Conservation (phyloP, 805 yeast species). For the Grigorovia jiainica region DNA sequence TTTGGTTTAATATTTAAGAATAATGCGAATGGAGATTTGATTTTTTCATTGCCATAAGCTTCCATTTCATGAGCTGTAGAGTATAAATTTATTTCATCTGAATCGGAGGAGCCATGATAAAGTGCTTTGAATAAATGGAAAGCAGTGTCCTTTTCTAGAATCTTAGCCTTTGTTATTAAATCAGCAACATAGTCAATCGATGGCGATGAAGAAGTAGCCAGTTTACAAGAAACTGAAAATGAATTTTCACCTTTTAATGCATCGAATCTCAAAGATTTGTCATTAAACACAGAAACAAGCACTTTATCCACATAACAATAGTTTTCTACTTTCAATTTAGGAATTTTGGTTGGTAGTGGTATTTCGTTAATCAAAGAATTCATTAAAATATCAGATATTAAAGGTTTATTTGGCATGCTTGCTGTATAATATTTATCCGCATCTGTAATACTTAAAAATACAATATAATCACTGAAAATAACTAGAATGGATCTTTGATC, state of each 20-base stretch:
- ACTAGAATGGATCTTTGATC: slow-evolving; percentile 48
- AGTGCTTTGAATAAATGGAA: slow-evolving; percentile 68
- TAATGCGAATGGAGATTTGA: slow-evolving; percentile 55
- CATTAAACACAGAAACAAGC: slow-evolving; percentile 36
- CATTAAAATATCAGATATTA: slow-evolving; percentile 74
- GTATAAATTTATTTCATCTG: slow-evolving; percentile 37
- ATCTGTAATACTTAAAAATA: slow-evolving; percentile 51
- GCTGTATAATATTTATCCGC: slow-evolving; percentile 22
- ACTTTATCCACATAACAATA: slow-evolving; percentile 59
- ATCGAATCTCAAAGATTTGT: slow-evolving; percentile 22
- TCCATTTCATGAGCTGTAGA: slow-evolving; percentile 61
- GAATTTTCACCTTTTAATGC: slow-evolving; percentile 13
- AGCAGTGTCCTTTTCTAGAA: slow-evolving; percentile 71
- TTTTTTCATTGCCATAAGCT: slow-evolving; percentile 42
- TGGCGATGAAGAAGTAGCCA: slow-evolving; percentile 11
- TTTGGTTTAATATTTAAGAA: slow-evolving; percentile 51
- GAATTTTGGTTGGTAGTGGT: slow-evolving; percentile 57
- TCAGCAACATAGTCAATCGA: slow-evolving; percentile 58
- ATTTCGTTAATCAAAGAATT: slow-evolving; percentile 82
- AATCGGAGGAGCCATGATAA: slow-evolving; percentile 2
- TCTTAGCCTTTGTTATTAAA: slow-evolving; percentile 48
- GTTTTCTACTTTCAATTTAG: slow-evolving; percentile 54
- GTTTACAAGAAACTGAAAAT: slow-evolving; percentile 19
- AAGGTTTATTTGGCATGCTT: slow-evolving; percentile 32
- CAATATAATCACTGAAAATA: slow-evolving; percentile 69